Conservation (phyloP, 805 yeast species). For the Cyberlindnera saturnus region DNA sequence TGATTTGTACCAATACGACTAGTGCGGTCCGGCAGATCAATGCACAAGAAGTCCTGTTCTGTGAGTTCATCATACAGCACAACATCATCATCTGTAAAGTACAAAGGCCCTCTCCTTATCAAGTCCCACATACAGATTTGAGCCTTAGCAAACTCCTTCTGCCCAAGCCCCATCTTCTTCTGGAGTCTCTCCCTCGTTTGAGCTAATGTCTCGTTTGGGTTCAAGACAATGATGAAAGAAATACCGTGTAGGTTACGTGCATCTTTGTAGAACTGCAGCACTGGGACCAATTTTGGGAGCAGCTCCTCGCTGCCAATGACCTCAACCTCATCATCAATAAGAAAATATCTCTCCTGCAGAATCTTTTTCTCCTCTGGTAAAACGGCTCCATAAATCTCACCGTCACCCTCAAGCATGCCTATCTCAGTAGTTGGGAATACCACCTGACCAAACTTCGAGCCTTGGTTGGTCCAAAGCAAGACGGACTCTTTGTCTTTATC, state of each 20-base stretch:
- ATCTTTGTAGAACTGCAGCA: constrained; percentile 72
- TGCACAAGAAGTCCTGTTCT: constrained; percentile 52
- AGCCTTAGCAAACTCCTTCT: constrained; percentile 73
- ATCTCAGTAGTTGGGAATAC: constrained; percentile 32
- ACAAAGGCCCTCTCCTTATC: constrained; percentile 30
- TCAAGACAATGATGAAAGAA: constrained; percentile 73
- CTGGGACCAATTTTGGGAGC: constrained; percentile 47
- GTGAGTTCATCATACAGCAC: constrained; percentile 50
- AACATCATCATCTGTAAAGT: constrained; percentile 40
- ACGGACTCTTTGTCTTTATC: constrained; percentile 40
- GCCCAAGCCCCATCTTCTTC: constrained; percentile 66
- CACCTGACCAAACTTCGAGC: constrained; percentile 30
- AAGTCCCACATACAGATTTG: constrained; percentile 36
- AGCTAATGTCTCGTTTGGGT: constrained; percentile 57
- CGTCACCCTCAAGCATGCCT: constrained; percentile 31
- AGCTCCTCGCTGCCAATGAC: constrained; percentile 6
- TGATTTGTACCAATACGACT: constrained; percentile 49
- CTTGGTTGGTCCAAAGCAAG: constrained; percentile 50
- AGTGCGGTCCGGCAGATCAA: constrained; percentile 84
- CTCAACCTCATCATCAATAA: constrained; percentile 14
- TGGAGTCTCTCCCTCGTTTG: constrained; percentile 65
- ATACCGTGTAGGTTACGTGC: constrained; percentile 67
- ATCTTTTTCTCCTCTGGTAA: constrained; percentile 30
- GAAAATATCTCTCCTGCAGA: constrained; percentile 13
- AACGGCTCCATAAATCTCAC: constrained; percentile 40